Evolutionary conservation across 257 asterid species (phyloP).

Genomic region (Osmanthus fragrans): DNA sequence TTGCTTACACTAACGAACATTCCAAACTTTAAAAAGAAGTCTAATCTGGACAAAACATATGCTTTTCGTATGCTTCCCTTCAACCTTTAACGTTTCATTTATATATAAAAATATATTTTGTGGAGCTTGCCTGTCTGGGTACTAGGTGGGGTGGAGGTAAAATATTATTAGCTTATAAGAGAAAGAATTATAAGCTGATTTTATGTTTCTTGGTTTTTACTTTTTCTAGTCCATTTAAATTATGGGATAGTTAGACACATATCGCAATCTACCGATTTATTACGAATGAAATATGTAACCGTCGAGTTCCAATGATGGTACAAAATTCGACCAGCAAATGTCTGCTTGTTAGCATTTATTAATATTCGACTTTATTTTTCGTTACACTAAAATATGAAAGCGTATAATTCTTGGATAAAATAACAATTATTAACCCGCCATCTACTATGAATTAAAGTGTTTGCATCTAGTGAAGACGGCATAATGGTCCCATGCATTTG

Average conservation of each 20-base stretch:
- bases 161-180: neutral
- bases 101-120: constrained; percentile 14
- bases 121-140: constrained; percentile 20
- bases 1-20: constrained; percentile 43
- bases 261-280: neutral
- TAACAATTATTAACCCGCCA: constrained; percentile 16
- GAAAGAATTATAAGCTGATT: neutral
- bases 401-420: neutral
- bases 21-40: constrained; percentile 57
- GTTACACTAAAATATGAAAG: neutral
- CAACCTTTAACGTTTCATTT: constrained; percentile 36
- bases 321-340: neutral
- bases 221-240: neutral
- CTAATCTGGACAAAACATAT: constrained; percentile 26
- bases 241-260: neutral
- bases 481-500: constrained; percentile 50
- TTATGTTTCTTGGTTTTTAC: neutral
- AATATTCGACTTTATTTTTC: neutral
- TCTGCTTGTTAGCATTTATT: neutral
- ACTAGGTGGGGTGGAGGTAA: neutral
- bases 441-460: constrained; percentile 53
- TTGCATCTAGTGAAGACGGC: constrained; percentile 37
- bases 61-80: constrained; percentile 36
- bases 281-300: neutral
- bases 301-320: no score